Percentiles rank a stretch among this genome's conserved stretches.
Conservation (phyloP, 176 grass and related monocot genomes). For the Oryza coarctata region DNA sequence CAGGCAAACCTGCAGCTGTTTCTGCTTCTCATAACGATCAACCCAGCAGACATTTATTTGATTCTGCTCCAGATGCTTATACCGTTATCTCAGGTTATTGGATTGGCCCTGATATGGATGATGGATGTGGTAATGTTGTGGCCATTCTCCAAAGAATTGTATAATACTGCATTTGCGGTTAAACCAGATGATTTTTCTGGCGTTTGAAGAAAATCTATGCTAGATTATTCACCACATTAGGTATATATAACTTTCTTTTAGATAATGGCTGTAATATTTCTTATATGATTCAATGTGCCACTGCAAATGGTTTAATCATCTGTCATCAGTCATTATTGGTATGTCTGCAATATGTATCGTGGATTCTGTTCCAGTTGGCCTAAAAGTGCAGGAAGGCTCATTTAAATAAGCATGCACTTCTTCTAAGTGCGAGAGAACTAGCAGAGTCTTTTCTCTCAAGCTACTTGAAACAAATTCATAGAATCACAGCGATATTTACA, state of each 20-base stretch:
- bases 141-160: constrained; percentile 33
- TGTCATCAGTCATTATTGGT: too few relatives aligned
- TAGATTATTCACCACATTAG: not conserved
- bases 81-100: constrained; percentile 54
- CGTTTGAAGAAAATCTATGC: not conserved
- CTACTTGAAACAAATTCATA: not conserved
- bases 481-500: not conserved
- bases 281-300: not conserved
- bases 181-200: not conserved
- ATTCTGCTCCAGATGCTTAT: not conserved
- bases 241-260: not conserved
- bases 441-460: not conserved
- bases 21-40: not conserved
- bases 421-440: not conserved
- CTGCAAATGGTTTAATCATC: not conserved
- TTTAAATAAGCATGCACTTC: not conserved
- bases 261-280: not conserved
- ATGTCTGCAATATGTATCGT: not conserved
- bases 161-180: constrained; percentile 11
- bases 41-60: not conserved
- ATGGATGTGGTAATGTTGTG: constrained; percentile 57
- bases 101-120: constrained; percentile 55
- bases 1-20: not conserved
- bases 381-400: not conserved
- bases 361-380: constrained; percentile 17